Conservation (phyloP, 129 eudicot genomes). For the Heracleum sosnowskyi region DNA sequence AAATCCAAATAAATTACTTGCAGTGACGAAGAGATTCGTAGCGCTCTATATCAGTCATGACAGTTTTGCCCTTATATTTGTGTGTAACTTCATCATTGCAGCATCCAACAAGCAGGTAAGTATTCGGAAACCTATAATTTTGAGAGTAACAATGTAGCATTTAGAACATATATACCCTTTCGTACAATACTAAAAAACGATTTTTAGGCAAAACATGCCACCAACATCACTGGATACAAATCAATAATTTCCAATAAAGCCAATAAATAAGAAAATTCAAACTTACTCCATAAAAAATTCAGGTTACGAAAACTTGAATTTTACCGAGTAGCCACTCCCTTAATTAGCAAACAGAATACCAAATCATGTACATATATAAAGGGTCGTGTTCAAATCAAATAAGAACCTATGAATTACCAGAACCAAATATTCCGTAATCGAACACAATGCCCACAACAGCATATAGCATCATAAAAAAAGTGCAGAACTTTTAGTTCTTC, state of each 20-base stretch:
- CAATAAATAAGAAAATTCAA: neutral
- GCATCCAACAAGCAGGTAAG: constrained; percentile 35
- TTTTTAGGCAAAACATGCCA: neutral
- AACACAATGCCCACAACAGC: neutral
- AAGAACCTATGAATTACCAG: neutral
- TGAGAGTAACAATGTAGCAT: neutral
- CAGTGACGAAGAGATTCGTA: constrained; percentile 36
- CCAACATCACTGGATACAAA: neutral
- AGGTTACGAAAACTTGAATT: neutral
- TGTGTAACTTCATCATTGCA: constrained; percentile 34
- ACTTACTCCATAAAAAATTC: neutral
- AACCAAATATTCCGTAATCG: neutral
- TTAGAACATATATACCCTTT: neutral
- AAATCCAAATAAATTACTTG: constrained; percentile 7
- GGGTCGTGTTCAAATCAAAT: too few relatives aligned
- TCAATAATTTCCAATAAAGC: neutral
- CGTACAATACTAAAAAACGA: neutral
- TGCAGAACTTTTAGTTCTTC: neutral
- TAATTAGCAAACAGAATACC: neutral
- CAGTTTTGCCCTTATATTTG: constrained; percentile 32
- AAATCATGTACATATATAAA: neutral
- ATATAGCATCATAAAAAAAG: neutral
- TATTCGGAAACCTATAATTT: constrained; percentile 25
- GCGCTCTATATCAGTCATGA: constrained; percentile 31
- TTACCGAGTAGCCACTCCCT: neutral